Conservation (phyloP, 2,329 filamentous ascomycete genomes). For the Ophiocordyceps sinensis region DNA sequence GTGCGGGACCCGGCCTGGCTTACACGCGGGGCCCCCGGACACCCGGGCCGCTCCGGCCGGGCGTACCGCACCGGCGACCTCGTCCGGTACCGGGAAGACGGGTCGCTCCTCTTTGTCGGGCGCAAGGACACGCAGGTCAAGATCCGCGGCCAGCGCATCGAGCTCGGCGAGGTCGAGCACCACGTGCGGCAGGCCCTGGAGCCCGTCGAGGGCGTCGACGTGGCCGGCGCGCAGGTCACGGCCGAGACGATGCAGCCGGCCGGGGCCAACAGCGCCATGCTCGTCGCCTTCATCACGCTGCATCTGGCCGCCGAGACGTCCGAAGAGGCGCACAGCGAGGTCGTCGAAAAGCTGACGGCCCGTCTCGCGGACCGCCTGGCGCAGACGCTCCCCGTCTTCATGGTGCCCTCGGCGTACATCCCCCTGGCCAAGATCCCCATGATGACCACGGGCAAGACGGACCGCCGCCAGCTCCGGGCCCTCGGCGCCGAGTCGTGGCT, state of each 20-base stretch:
- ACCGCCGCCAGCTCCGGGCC: constrained; percentile 4
- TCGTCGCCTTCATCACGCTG: constrained; percentile 5
- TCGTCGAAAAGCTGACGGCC: constrained; percentile 1
- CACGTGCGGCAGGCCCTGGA: constrained; percentile 2
- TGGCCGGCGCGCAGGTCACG: constrained; percentile 1
- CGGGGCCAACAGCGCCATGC: constrained; percentile 1
- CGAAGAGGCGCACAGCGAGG: neutral
- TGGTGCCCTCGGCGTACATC: constrained; percentile 7
- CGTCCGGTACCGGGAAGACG: constrained; percentile 20
- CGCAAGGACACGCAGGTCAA: constrained; percentile 29
- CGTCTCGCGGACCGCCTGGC: constrained; percentile 1
- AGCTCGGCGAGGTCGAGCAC: constrained; percentile 17
- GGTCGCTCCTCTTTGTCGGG: constrained; percentile 22
- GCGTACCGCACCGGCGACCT: constrained; percentile 34
- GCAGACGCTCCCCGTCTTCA: constrained; percentile 4
- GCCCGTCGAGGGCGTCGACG: neutral
- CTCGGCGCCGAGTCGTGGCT: constrained; percentile 2
- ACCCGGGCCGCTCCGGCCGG: constrained; percentile 4
- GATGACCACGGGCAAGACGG: constrained; percentile 5
- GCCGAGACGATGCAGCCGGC: constrained; percentile 4
- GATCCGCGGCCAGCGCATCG: constrained; percentile 37
- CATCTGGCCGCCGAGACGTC: neutral
- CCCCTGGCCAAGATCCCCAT: constrained; percentile 4
- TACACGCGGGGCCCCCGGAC: neutral
- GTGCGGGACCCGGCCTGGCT: constrained; percentile 3